Base-by-base conservation (phyloP, 192 early-diverging fungal species). In the Rhizophagus sp. region DNA sequence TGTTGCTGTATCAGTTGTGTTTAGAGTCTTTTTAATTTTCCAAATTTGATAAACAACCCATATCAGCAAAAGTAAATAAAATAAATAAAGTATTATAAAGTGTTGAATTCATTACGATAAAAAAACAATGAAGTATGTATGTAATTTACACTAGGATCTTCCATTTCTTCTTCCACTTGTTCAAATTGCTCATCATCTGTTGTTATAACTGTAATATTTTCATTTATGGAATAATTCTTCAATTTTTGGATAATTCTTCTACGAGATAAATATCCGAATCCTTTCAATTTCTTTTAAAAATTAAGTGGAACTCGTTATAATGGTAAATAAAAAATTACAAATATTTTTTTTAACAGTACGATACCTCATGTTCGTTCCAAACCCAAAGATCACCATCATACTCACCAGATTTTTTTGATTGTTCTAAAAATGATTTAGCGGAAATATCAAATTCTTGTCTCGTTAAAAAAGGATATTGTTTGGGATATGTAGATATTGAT, bases 361-460 rank as follows among this genome's bases (percentile, higher is more conserved):
- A n/a, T n/a, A 79, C 78, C 78, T 79, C 68, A 67, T 79, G 78
- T 24, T 79, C 78, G 36, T 70, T 30, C 78, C 78, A 79, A 39
- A 6, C 36, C 78, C 78, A 79, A 69, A 39, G 47, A 10, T 62
- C 68, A 41, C 50, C 66, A 34, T 47, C 50, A 24, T 62, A 50
- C 12, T 62, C 68, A 41, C 50, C 49, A 24, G 68, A 19, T 36
- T 61, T 50, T 68, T n/a, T 30, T 62, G 78, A 69, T 71, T 79
- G 78, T 79, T 62, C 50, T 24, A 79, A 22, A 62, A 79, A 79
- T 27, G 49, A 36, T 79, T 79, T 69, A 24, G 78, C 78, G 2
- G 78, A 50, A 34, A 71, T 22, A 2, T 79, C 78, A 71, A 79
- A 79, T 41, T 79, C 67, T 5, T 24, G 22, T 71, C 68, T 39